phyloP scores from a whole-genome alignment of 1,284 basidiomycete genomes.

The Sporisorium iseilematis-ciliati region DNA sequence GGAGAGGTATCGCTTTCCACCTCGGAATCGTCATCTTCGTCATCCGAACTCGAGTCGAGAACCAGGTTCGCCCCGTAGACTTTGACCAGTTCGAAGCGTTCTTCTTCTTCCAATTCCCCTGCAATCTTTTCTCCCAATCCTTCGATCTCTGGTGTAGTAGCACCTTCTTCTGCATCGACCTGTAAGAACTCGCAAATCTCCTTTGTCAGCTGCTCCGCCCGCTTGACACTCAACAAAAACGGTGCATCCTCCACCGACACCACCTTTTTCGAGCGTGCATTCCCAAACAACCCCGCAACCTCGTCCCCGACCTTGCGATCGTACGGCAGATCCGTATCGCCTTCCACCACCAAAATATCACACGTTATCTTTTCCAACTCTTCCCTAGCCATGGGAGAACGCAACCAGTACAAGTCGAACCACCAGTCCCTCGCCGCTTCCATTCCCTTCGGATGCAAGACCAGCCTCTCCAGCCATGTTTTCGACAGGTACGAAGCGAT shows the following conservation, averaged over 20 bases:
- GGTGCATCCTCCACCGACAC: conserved; percentile 7
- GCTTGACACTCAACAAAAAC: conserved; percentile 20
- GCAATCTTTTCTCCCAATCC: background rate
- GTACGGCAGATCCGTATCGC: conserved; percentile 20
- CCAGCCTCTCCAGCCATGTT: conserved; percentile 25
- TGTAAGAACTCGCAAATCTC: conserved; percentile 8
- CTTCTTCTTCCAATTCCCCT: conserved; percentile 3
- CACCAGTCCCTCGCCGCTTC: conserved; percentile 30
- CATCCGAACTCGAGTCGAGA: conserved; percentile 5
- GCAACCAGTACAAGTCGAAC: conserved; percentile 40
- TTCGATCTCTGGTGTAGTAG: background rate
- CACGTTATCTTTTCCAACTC: conserved; percentile 2
- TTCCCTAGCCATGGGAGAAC: background rate
- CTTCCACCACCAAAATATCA: conserved; percentile 24
- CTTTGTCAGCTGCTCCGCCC: conserved; percentile 8
- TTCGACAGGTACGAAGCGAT: conserved; percentile 18
- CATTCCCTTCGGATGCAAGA: conserved; percentile 9
- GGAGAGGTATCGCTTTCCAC: background rate
- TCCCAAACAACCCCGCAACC: conserved; percentile 4
- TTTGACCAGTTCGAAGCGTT: conserved; percentile 28
- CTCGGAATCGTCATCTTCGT: conserved; percentile 10
- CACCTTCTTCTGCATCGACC: background rate
- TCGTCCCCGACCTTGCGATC: conserved; percentile 22
- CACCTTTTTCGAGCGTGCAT: background rate
- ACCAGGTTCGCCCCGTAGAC: conserved; percentile 21